These are phyloP conservation scores for Aspergillus ostianus DNA, from an alignment of 495 filamentous ascomycete genomes.

Conservation along the genomic window DNA sequence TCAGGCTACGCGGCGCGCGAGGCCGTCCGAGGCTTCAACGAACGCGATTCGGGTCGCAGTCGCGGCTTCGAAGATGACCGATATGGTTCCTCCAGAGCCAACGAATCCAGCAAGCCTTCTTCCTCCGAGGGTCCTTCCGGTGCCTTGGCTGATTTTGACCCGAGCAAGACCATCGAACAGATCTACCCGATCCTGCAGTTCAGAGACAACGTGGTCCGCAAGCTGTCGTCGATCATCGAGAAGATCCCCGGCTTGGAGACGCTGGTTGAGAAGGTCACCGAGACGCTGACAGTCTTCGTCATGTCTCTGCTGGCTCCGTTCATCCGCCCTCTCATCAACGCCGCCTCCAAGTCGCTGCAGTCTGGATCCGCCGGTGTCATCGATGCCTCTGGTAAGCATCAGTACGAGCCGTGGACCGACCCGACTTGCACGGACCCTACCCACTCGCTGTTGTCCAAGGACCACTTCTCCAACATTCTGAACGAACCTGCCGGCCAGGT, in stretches of 20 bases:
- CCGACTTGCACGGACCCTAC: conserved; percentile 85
- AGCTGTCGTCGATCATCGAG: conserved; percentile 78
- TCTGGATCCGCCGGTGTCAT: conserved; percentile 78
- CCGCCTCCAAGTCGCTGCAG: conserved; percentile 78
- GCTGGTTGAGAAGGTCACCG: conserved; percentile 84
- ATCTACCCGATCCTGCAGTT: conserved; percentile 96
- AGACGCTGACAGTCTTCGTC: conserved; percentile 86
- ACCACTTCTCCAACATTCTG: conserved; percentile 91
- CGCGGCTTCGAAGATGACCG: conserved; percentile 12
- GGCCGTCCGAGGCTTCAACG: conserved; percentile 12
- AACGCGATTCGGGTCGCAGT: conserved; percentile 3
- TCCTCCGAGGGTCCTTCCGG: conserved; percentile 42
- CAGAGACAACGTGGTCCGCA: conserved; percentile 85
- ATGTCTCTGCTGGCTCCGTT: conserved; percentile 87
- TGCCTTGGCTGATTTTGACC: conserved; percentile 77
- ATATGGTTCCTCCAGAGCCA: conserved; percentile 2
- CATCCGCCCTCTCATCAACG: conserved; percentile 85
- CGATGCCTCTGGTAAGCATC: conserved; percentile 74
- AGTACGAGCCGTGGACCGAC: conserved; percentile 90
- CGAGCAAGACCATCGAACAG: conserved; percentile 72
- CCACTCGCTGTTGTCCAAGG: conserved; percentile 91
- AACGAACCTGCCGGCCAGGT: conserved; percentile 86
- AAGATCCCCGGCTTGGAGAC: conserved; percentile 88
- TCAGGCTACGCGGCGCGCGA: conserved; percentile 30
- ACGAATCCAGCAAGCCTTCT: conserved; percentile 13